These are phyloP conservation scores for Apophysomyces elegans DNA, from an alignment of 371 early-diverging fungal species.

Conservation along the genomic window DNA sequence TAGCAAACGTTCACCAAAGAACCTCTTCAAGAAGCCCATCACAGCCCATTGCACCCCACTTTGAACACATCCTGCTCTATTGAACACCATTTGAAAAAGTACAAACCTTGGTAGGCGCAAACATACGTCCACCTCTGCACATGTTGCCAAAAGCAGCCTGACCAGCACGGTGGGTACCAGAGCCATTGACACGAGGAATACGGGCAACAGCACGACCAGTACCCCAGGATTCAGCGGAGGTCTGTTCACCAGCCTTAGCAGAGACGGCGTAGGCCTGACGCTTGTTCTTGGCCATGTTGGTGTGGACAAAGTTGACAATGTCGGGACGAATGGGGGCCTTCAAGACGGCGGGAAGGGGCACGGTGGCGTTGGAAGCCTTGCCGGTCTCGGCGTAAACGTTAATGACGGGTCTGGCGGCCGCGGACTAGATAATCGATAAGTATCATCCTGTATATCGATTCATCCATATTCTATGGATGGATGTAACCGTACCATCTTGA, in stretches of 20 bases:
- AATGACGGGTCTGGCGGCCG: conserved; percentile 88
- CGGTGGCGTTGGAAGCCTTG: conserved; percentile 72
- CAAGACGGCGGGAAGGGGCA: conserved; percentile 97
- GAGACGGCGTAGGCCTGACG: conserved; percentile 99
- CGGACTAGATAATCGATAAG: conserved; percentile 26
- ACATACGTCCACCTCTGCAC: conserved; percentile 99
- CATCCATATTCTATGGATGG: neutral
- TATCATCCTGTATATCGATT: neutral
- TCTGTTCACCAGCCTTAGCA: conserved; percentile 99
- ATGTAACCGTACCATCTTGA: neutral
- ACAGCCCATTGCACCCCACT: neutral
- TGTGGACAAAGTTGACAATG: conserved; percentile 97
- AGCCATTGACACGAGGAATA: conserved; percentile 99
- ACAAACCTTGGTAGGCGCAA: conserved; percentile 94
- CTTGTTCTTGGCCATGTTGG: conserved; percentile 98
- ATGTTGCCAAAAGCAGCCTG: conserved; percentile 99
- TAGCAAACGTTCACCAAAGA: neutral
- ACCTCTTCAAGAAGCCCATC: neutral
- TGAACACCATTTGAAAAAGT: neutral
- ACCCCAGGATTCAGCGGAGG: conserved; percentile 99
- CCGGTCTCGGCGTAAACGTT: conserved; percentile 89
- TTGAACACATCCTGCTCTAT: too few species aligned
- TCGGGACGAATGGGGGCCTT: conserved; percentile 98
- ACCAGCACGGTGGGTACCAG: conserved; percentile 99
- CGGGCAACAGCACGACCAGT: conserved; percentile 99